Base-by-base conservation (phyloP, 176 grass and related monocot genomes). In the Metroxylon sagu region DNA sequence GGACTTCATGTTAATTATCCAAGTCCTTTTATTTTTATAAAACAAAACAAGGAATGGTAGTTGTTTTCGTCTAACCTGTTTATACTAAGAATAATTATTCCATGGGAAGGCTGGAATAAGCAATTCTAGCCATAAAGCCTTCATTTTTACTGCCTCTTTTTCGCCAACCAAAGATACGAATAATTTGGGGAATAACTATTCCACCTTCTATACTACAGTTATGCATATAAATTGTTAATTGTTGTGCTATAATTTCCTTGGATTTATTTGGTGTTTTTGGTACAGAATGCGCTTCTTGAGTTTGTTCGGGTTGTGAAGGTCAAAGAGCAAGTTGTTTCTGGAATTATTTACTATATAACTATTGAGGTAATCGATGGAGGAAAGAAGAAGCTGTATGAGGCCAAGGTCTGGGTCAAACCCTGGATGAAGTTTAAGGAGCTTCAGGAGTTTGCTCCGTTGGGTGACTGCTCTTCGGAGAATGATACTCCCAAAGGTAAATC, bases 251-350 rank as follows among this genome's bases (percentile, higher is more conserved):
- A 6, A 28, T 10, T 35, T 60, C 16, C 16, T 26, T 60, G 26
- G 16, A n/a, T 60, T 26, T 27, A n/a, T 35, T 35, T 27, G 26
- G 16, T 60, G 6, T 60, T 53, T 18, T 65, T 15, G 27, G 27
- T 35, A 16, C 57, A 60, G 57, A 60, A 60, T 60, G 27, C 14
- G 16, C 16, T 60, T 31, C 57, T 60, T 35, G 57, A 60, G 57
- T 35, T 60, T 18, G 27, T 31, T 17, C 26, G 16, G 6, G 25
- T 60, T 7, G 25, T 30, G 27, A 60, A 60, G 14, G 57, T n/a
- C 8, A 60, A 60, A 35, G 57, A 60, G 57, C 57, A 60, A 60
- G 26, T 31, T 60, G 57, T 60, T 14, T 12, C 57, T 29, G 57
- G 57, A 6, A 60, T 17, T 6, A 16, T 60, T 6, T 60, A 60